Base-by-base conservation (phyloP, 148 eudicot species). In the Spergularia bocconei region DNA sequence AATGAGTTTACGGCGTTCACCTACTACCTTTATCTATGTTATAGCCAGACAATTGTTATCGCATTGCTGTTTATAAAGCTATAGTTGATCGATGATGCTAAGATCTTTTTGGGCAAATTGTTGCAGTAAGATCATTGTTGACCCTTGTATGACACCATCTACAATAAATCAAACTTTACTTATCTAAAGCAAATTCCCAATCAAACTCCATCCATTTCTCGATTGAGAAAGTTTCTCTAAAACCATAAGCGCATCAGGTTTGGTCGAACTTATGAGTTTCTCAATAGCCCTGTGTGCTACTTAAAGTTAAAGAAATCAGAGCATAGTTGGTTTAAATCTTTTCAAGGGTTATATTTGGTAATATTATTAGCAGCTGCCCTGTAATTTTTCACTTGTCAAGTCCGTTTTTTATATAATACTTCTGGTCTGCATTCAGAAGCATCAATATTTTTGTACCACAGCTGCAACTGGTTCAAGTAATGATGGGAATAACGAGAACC, bases 381-480 rank as follows among this genome's bases (percentile, higher is more conserved):
- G 20, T 67, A 5, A 19, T 47, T 67, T 48, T n/a, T 48, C 70
- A 11, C 53, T 47, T 76, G 38, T 74, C 63, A 25, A 25, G 41
- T 51, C 76, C 48, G 7, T 65, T 73, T 8, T 8, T 67, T 76
- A 68, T 48, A 38, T 16, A 48, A 33, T 25, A 33, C 56, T 55
- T 70, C 44, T 72, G 72, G 39, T 74, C 65, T 71, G 63, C 67
- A 56, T 69, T 64, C 87, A 87, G 89, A 80, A 38, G 44, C 79
- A 76, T 69, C 84, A 66, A 71, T 62, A 48, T 54, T 87, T 85
- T 78, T 80, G 76, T 79, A 71, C 81, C 39, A 71, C 87, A 68
- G 79, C 90, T 52, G 79, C 80, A 66, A 17, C 79, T 53, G 76
- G 75, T 67, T 82, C 80, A 58, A 52, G 62, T 70, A 78, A 76